A percentile compares a stretch with the other conserved stretches of the same genome.
Conservation (phyloP, 495 filamentous ascomycete species). For the Penicillium coffeae region DNA sequence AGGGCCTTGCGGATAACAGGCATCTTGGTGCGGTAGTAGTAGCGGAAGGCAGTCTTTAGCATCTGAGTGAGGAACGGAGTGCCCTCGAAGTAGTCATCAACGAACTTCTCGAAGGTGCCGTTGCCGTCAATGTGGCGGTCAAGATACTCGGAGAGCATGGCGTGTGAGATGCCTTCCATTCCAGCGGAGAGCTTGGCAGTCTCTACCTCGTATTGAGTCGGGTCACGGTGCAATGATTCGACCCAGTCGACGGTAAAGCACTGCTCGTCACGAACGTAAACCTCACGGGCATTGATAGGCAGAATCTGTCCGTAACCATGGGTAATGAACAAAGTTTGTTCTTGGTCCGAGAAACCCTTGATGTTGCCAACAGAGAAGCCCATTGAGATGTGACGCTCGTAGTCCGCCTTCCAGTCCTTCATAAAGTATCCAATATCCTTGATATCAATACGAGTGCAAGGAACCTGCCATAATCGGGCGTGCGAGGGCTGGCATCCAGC, state of each 20-base stretch:
- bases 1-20: slow-evolving; percentile 87
- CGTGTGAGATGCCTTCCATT: slow-evolving; percentile 73
- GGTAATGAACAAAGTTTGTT: slow-evolving; percentile 75
- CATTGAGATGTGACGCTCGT: slow-evolving; percentile 79
- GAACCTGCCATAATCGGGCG: slow-evolving; percentile 89
- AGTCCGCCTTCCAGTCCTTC: slow-evolving; percentile 97
- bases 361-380: slow-evolving; percentile 90
- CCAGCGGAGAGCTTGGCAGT: slow-evolving; percentile 83
- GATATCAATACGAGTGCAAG: slow-evolving; percentile 93
- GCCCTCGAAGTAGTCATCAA: slow-evolving; percentile 91
- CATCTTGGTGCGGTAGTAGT: slow-evolving; percentile 75
- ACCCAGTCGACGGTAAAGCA: slow-evolving; percentile 92
- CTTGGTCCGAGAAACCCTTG: slow-evolving; percentile 80
- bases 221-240: slow-evolving; percentile 67
- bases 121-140: slow-evolving; percentile 86
- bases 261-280: slow-evolving; percentile 84
- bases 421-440: slow-evolving; percentile 96
- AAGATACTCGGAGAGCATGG: slow-evolving; percentile 78
- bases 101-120: slow-evolving; percentile 74
- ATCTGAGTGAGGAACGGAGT: slow-evolving; percentile 90
- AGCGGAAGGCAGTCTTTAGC: slow-evolving; percentile 88
- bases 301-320: slow-evolving; percentile 88
- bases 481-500: slow-evolving; percentile 89
- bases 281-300: slow-evolving; percentile 84
- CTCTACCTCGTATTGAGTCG: slow-evolving; percentile 74